phyloP scores from a whole-genome alignment of 2,329 filamentous ascomycete species.

The Cryphonectria parasitica region DNA sequence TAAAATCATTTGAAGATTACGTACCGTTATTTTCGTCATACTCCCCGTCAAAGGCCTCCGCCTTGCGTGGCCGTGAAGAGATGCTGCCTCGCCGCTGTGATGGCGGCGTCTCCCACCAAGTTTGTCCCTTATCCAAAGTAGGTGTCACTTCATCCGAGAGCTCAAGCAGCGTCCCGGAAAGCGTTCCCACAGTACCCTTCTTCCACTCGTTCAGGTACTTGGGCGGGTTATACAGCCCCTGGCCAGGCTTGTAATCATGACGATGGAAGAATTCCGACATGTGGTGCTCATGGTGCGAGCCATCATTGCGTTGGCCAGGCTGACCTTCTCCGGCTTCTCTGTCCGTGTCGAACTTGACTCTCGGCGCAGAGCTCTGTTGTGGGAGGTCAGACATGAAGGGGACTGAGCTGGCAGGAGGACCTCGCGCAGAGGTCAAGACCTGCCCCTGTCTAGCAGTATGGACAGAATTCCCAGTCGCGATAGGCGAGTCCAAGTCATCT shows the following conservation, averaged over 20 bases:
- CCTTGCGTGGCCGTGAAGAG: slow-evolving; percentile 54
- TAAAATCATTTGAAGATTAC: slow-evolving; percentile 27
- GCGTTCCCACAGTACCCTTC: slow-evolving; percentile 64
- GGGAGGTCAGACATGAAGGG: slow-evolving; percentile 15
- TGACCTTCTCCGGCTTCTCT: slow-evolving; percentile 32
- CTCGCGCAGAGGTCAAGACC: slow-evolving; percentile 23
- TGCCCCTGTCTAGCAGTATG: slow-evolving; percentile 32
- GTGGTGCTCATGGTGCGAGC: slow-evolving; percentile 32
- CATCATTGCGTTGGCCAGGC: slow-evolving; percentile 39
- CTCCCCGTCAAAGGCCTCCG: slow-evolving; percentile 68
- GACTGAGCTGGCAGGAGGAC: slow-evolving; percentile 26
- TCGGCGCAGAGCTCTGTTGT: slow-evolving; percentile 21
- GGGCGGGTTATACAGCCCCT: slow-evolving; percentile 62
- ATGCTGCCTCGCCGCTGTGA: slow-evolving; percentile 52
- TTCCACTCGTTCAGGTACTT: slow-evolving; percentile 74
- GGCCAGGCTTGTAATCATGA: slow-evolving; percentile 50
- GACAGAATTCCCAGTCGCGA: slow-evolving; percentile 31
- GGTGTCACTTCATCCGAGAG: slow-evolving; percentile 50
- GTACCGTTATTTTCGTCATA: slow-evolving; percentile 66
- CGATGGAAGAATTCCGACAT: slow-evolving; percentile 49
- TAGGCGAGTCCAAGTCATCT: slow-evolving; percentile 30
- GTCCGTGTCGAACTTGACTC: slow-evolving; percentile 10
- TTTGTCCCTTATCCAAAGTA: slow-evolving; percentile 48
- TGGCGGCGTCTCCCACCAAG: slow-evolving; percentile 76
- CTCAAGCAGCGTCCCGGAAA: slow-evolving; percentile 64